Evolutionary conservation across 495 filamentous ascomycete species (phyloP), one percentile per base, ranked within the genome.

Genomic region (Xylaria palmicola): DNA sequence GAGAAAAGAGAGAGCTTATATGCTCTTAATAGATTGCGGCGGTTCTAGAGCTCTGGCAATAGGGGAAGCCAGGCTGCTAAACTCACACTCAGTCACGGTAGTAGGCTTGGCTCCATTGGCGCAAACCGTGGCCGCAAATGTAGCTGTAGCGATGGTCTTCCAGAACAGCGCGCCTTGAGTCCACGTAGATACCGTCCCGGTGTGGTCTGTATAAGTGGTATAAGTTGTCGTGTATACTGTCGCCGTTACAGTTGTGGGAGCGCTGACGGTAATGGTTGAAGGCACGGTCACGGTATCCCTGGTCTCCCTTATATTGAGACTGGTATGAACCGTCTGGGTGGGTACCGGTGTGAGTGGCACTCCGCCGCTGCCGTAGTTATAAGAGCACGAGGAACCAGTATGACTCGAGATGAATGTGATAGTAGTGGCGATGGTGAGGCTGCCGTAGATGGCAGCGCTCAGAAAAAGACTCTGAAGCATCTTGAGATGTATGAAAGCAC

Each of bases 61-160:
- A n/a, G n/a, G n/a, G n/a, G n/a, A n/a, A n/a, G n/a, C n/a, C n/a
- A n/a, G n/a, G n/a, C n/a, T n/a, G n/a, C n/a, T 20, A 48, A 17
- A 40, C 50, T 26, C 17, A 53, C 50, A 53, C 13, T 53, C 7
- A 4, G 34, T 53, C 20, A 53, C 50, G 10, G 50, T 53, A 5
- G 50, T 39, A 17, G 50, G 50, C 6, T 53, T 40, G 4, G 50
- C 50, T 13, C 50, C 50, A 39, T 40, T 53, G 5, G 50, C 50
- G 8, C 50, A 53, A 10, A 53, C 34, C 3, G 50, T 53, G 26
- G 13, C 50, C 9, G 50, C 50, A 20, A 53, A 53, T 12, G 34
- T 53, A 13, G 32, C 50, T 2, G 50, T 53, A 13, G 50, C 50
- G 19, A 53, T 34, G n/a, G 50, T 53, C 20, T 53, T 39, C 50